Conservation (phyloP, 2,329 filamentous ascomycete genomes). For the Xenosphaeropsis pyriputrescens region DNA sequence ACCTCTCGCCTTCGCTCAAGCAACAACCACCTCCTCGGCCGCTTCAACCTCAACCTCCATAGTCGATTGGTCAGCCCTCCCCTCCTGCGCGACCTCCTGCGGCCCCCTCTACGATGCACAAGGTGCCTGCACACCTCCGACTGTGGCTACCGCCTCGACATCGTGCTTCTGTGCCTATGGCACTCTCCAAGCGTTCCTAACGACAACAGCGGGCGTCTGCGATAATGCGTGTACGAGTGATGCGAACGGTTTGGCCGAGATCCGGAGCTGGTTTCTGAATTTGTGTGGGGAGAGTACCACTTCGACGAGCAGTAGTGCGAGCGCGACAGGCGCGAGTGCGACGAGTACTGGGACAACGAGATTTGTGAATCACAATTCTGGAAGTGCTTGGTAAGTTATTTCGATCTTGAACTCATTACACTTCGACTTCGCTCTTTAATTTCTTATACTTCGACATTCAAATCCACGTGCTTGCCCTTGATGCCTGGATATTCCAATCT, state of each 20-base stretch:
- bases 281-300: constrained; percentile 42
- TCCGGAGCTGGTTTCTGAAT: constrained; percentile 56
- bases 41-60: constrained; percentile 22
- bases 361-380: constrained; percentile 11
- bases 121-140: constrained; percentile 48
- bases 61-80: constrained; percentile 43
- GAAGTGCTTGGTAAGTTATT: constrained; percentile 30
- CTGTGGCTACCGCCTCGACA: constrained; percentile 36
- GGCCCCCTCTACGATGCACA: constrained; percentile 54
- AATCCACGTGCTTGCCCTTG: too few relatives aligned
- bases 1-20: constrained; percentile 1
- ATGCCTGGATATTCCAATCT: too few relatives aligned
- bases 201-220: constrained; percentile 44
- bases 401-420: too few relatives aligned
- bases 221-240: constrained; percentile 35
- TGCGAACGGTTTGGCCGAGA: constrained; percentile 33
- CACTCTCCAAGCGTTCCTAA: constrained; percentile 41
- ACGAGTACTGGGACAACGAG: constrained; percentile 1
- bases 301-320: constrained; percentile 8
- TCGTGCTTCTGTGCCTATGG: constrained; percentile 61
- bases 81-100: constrained; percentile 45
- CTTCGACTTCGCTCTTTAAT: too few relatives aligned
- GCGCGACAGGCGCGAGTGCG: background rate
- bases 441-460: too few relatives aligned
- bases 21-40: constrained; percentile 8